phyloP scores from a whole-genome alignment of 495 filamentous ascomycete species.

The Aspergillus wentii region DNA sequence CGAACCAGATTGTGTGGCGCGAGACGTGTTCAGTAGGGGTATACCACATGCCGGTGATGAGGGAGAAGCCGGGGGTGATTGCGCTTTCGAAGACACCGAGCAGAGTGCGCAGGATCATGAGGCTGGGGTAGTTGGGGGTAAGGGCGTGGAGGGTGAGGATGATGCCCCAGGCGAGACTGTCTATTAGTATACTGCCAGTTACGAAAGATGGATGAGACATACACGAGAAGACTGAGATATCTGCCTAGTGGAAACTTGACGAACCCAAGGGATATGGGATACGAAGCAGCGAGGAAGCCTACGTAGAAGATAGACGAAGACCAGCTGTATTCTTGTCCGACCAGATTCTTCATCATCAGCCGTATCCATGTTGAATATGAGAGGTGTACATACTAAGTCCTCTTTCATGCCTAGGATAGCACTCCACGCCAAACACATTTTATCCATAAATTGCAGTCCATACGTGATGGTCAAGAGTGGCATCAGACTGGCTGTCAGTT shows the following conservation, averaged over 20 bases:
- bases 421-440: too few species aligned
- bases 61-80: conserved; percentile 3
- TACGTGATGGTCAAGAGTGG: too few species aligned
- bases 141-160: not conserved
- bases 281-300: conserved; percentile 8
- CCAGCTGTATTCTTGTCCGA: too few species aligned
- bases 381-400: too few species aligned
- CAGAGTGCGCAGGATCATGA: conserved; percentile 18
- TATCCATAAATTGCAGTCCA: too few species aligned
- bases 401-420: too few species aligned
- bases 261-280: conserved; percentile 10
- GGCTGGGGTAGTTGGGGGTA: not conserved
- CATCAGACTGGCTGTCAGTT: too few species aligned
- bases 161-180: conserved; percentile 3
- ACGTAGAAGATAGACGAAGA: conserved; percentile 10
- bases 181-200: not conserved
- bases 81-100: conserved; percentile 17
- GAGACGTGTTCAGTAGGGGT: not conserved
- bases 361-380: too few species aligned
- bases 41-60: conserved; percentile 3
- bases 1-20: conserved; percentile 3
- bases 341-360: too few species aligned
- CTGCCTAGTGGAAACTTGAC: conserved; percentile 12
- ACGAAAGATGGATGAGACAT: not conserved
- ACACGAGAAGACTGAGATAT: conserved; percentile 7